phyloP scores from a whole-genome alignment of 495 filamentous ascomycete species.

The Aspergillus steynii region DNA sequence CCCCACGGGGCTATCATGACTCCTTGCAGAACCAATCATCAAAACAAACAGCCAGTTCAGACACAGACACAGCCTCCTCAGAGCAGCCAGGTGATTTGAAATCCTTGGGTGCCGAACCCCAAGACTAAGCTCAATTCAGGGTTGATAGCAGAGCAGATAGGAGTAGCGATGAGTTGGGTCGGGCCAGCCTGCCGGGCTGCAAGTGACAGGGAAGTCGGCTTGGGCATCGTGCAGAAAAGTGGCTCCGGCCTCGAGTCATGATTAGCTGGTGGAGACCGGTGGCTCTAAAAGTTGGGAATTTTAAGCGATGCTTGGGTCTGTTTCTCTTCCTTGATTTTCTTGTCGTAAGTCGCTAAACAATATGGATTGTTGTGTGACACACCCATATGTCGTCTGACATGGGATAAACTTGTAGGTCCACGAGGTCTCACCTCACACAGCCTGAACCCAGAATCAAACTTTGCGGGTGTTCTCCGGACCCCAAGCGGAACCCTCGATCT shows the following conservation, averaged over 20 bases:
- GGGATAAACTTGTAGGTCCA: background rate
- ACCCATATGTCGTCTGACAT: background rate
- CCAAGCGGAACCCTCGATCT: background rate
- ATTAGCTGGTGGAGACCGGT: background rate
- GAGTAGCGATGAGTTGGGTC: background rate
- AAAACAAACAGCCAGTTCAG: background rate
- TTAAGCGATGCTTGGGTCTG: background rate
- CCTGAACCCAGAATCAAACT: background rate
- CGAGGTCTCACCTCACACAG: background rate
- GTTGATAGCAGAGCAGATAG: background rate
- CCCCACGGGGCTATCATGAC: background rate
- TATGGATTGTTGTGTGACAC: background rate
- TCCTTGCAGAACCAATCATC: background rate
- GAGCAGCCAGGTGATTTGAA: background rate
- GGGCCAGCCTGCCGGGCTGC: background rate
- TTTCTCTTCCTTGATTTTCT: background rate
- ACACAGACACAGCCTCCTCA: background rate
- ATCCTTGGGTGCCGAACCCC: background rate
- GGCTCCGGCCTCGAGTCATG: background rate
- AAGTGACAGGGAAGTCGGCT: background rate
- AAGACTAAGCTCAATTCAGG: background rate
- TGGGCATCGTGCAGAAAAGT: background rate
- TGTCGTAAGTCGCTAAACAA: background rate
- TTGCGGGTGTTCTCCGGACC: background rate
- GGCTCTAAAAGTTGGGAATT: background rate